Conservation (phyloP, 495 filamentous ascomycete species). For the Parathielavia hyrcaniae region DNA sequence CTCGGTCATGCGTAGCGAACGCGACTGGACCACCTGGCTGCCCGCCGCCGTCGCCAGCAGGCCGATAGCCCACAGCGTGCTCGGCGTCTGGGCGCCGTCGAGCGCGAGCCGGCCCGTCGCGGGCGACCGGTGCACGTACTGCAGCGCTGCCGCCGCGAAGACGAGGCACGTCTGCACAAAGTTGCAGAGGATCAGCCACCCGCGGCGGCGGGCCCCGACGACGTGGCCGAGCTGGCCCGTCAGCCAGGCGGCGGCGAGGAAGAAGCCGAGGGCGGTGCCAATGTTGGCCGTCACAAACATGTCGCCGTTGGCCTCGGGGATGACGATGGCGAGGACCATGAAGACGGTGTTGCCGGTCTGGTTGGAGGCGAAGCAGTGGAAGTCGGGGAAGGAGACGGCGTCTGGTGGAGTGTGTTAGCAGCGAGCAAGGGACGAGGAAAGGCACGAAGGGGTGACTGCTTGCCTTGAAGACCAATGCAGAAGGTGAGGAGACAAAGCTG, state of each 20-base stretch:
- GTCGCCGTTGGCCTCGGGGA: constrained; percentile 44
- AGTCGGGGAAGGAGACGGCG: constrained; percentile 56
- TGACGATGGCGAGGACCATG: constrained; percentile 48
- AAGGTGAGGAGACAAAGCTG: constrained; percentile 43
- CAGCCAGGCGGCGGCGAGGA: constrained; percentile 48
- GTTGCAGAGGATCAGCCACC: constrained; percentile 49
- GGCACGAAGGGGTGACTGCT: neutral
- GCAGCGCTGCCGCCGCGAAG: constrained; percentile 45
- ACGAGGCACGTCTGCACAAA: constrained; percentile 51
- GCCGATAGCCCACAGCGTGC: constrained; percentile 42
- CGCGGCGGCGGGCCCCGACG: constrained; percentile 44
- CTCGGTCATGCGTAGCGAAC: constrained; percentile 52
- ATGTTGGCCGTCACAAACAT: constrained; percentile 49
- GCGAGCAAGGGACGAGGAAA: neutral
- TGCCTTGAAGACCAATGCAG: constrained; percentile 37
- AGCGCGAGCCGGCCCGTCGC: constrained; percentile 18
- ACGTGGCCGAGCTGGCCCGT: constrained; percentile 53
- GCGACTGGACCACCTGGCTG: constrained; percentile 52
- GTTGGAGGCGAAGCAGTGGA: constrained; percentile 59
- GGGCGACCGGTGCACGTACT: constrained; percentile 33
- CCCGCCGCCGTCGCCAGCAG: constrained; percentile 53
- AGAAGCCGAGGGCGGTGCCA: constrained; percentile 48
- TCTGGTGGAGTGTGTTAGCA: constrained; percentile 34
- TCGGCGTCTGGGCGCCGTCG: constrained; percentile 19
- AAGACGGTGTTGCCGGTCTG: constrained; percentile 61